Conservation (phyloP, 225 moss, liverwort and hornwort genomes). For the Pseudisothecium myosuroides region DNA sequence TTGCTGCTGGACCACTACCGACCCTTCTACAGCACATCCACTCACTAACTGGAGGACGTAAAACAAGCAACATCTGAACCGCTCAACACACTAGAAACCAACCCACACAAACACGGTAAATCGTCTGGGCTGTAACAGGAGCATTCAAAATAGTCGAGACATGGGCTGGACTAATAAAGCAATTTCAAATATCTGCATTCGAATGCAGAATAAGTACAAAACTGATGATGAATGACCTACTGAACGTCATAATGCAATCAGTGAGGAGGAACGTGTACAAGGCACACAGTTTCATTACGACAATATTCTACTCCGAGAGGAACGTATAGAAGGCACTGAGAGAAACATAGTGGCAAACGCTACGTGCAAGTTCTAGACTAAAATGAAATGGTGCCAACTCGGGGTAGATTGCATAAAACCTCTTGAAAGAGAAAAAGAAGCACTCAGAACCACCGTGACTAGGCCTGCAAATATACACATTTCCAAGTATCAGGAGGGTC, state of each 20-base stretch:
- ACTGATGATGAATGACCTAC: not conserved
- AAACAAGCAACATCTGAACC: too few relatives aligned
- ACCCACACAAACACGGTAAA: not conserved
- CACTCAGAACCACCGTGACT: not conserved
- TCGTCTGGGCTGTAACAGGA: not conserved
- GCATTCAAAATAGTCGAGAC: not conserved
- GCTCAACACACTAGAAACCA: too few relatives aligned
- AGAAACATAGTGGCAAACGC: not conserved
- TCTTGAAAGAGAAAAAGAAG: not conserved
- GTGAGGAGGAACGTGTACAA: not conserved
- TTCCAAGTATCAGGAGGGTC: not conserved
- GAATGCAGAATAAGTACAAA: not conserved
- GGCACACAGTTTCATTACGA: conserved; percentile 14
- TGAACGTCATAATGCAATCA: not conserved
- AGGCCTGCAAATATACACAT: not conserved
- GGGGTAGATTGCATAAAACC: not conserved
- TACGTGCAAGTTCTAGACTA: conserved; percentile 10
- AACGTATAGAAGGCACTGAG: conserved; percentile 3
- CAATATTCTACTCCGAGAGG: conserved; percentile 7
- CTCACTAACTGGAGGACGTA: too few relatives aligned
- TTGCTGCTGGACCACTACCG: not conserved
- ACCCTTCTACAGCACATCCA: not conserved
- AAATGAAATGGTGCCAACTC: conserved; percentile 2
- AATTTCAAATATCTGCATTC: not conserved
- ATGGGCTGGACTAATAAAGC: not conserved